Conservation (phyloP, 805 yeast species). For the Ogataea dorogensis region DNA sequence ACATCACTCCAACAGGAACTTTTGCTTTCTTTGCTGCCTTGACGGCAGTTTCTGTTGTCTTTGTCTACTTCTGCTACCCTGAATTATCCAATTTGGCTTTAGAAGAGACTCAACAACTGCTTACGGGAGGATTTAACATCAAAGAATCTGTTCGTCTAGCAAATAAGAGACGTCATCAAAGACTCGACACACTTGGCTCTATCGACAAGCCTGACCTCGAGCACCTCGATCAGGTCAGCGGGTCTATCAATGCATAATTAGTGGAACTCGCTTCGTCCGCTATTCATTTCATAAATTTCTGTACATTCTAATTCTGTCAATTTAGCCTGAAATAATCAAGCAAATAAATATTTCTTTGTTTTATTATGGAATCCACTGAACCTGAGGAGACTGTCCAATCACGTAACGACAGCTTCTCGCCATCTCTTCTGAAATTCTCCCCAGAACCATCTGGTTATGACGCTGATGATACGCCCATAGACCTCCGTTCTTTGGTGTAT, state of each 20-base stretch:
- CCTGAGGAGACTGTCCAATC: too few species aligned
- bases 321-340: constrained; percentile 4
- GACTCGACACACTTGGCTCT: constrained; percentile 1
- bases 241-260: background rate
- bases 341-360: constrained; percentile 4
- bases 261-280: background rate
- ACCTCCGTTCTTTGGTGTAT: constrained; percentile 27
- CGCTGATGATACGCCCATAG: constrained; percentile 20
- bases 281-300: constrained; percentile 1
- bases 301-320: constrained; percentile 1
- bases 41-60: constrained; percentile 65
- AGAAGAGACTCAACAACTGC: constrained; percentile 84
- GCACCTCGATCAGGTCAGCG: constrained; percentile 4
- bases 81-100: constrained; percentile 87
- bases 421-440: too few species aligned
- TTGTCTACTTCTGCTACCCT: constrained; percentile 84
- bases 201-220: constrained; percentile 5
- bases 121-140: constrained; percentile 85
- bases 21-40: constrained; percentile 87
- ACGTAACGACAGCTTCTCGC: too few species aligned
- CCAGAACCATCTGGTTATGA: too few species aligned
- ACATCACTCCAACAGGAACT: constrained; percentile 93
- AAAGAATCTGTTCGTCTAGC: constrained; percentile 59
- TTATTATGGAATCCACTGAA: too few species aligned
- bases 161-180: constrained; percentile 36